Evolutionary conservation across 2,329 filamentous ascomycete species (phyloP), one percentile per base, ranked within the genome.

Genomic region (Cladosporium sp.): DNA sequence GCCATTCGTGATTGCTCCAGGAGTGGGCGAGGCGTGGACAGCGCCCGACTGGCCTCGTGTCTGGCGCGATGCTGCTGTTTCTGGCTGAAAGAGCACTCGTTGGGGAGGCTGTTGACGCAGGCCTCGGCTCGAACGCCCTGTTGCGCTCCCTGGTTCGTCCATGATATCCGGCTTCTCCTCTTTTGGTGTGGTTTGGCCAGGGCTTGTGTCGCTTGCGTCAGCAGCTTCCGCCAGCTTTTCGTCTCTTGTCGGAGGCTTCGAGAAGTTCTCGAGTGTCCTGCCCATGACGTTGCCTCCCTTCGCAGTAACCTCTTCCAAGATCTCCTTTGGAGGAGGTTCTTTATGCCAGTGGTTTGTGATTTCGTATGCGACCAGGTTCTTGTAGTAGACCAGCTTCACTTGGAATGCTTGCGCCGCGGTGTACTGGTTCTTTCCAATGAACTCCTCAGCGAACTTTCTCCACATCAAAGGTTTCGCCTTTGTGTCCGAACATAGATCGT

Each of bases 321-420:
- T 96, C 72, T 96, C 91, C 71, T 91, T 92, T 6, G 92, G 92
- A 18, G 93, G 93, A 0, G 93, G 93, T 68, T 93, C 91, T 77
- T 90, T 88, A 63, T 88, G 86, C 79, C 93, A 90, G 49, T 93
- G 80, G 13, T 88, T 89, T 56, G 86, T 87, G 73, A 96, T 95
- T 78, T 96, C 93, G 78, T 91, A 97, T 1, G 93, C 92, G 14
- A 82, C 84, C 39, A 97, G 85, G 73, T 94, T 92, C 77, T 92
- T 93, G 82, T 96, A 96, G 80, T 95, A 97, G 68, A 91, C 88
- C 64, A 91, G 90, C 80, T 97, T 97, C 64, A 96, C 82, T 66
- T 90, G 86, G 79, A 96, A 96, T 16, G 92, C 92, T 66, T 92
- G 88, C n/a, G 92, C 91, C 7, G 92, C 86, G 67, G 91, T 88